Percentiles rank a stretch among this genome's conserved stretches.
phyloP scores from a whole-genome alignment of 306 rosid genomes.

The Morella rubra region DNA sequence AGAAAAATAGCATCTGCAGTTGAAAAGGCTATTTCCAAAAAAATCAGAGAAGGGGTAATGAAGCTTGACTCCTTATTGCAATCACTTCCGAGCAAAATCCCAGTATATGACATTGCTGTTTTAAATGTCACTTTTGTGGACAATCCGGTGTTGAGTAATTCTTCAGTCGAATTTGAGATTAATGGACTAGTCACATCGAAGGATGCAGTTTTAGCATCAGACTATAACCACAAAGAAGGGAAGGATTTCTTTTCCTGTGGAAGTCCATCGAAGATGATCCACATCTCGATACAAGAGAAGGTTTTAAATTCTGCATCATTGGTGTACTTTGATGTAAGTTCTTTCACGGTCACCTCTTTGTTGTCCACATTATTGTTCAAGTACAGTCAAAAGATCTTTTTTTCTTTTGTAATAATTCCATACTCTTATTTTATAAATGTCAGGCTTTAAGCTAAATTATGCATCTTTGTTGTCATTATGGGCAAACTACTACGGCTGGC shows the following conservation, averaged over 20 bases:
- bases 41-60: constrained; percentile 58
- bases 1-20: constrained; percentile 59
- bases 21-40: constrained; percentile 62
- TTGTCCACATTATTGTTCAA: constrained; percentile 9
- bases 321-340: constrained; percentile 65
- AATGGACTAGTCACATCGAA: constrained; percentile 56
- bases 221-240: constrained; percentile 28
- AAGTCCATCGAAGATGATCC: constrained; percentile 62
- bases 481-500: neutral
- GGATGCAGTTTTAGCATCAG: constrained; percentile 31
- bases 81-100: constrained; percentile 60
- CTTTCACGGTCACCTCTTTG: constrained; percentile 5
- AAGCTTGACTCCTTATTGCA: constrained; percentile 54
- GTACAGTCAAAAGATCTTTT: neutral
- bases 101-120: constrained; percentile 45
- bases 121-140: constrained; percentile 67
- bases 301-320: constrained; percentile 65
- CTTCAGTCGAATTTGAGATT: constrained; percentile 59
- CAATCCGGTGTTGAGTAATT: constrained; percentile 56
- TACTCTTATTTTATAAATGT: neutral
- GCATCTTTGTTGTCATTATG: constrained; percentile 4
- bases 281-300: constrained; percentile 69
- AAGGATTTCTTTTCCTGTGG: constrained; percentile 40
- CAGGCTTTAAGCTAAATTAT: neutral
- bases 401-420: neutral